Evolutionary conservation across 2,329 filamentous ascomycete species (phyloP).

Genomic region (Periconia macrospinosa): DNA sequence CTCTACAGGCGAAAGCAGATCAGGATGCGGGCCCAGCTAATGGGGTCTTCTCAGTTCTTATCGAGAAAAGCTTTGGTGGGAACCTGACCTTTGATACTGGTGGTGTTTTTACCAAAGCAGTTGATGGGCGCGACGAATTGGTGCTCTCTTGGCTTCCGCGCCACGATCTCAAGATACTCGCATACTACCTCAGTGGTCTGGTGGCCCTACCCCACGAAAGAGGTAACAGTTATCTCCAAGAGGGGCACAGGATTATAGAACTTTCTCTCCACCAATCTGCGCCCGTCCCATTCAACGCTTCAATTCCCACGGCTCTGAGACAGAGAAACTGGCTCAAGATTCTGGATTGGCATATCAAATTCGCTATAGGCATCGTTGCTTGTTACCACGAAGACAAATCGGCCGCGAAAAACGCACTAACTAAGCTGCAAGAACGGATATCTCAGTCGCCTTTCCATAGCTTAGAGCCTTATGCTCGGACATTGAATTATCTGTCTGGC

Average conservation of each 20-base stretch:
- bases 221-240: conserved; percentile 58
- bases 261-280: conserved; percentile 19
- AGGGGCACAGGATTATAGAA: conserved; percentile 53
- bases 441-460: conserved; percentile 47
- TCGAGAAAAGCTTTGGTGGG: conserved; percentile 39
- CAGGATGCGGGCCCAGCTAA: conserved; percentile 33
- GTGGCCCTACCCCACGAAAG: conserved; percentile 59
- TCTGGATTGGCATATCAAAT: conserved; percentile 68
- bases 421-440: conserved; percentile 26
- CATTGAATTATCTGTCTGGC: conserved; percentile 72
- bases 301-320: conserved; percentile 23
- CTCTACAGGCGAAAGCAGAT: conserved; percentile 60
- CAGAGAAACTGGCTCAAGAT: conserved; percentile 66
- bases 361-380: conserved; percentile 71
- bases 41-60: conserved; percentile 45
- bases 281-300: conserved; percentile 12
- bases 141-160: conserved; percentile 63
- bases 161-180: conserved; percentile 62
- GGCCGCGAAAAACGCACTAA: conserved; percentile 35
- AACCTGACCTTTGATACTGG: conserved; percentile 46
- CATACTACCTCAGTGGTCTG: conserved; percentile 61
- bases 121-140: conserved; percentile 47
- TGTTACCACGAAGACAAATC: conserved; percentile 73
- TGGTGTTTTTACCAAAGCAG: conserved; percentile 45
- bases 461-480: conserved; percentile 50